These are phyloP conservation scores for Benincasa hispida DNA, from an alignment of 306 rosid species.

Conservation along the genomic window DNA sequence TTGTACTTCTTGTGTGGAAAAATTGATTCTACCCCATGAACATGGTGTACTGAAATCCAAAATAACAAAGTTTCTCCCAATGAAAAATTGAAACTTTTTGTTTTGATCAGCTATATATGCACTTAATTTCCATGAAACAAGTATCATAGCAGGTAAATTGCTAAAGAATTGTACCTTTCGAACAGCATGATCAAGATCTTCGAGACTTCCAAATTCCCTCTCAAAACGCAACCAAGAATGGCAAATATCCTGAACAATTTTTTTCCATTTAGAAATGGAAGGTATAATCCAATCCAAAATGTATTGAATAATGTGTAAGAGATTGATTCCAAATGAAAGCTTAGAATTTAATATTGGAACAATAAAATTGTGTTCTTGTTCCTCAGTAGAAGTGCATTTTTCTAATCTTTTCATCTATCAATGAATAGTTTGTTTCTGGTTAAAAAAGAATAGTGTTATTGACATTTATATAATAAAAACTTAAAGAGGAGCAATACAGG, in stretches of 20 bases:
- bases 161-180: slow-evolving; percentile 45
- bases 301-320: slow-evolving; percentile 13
- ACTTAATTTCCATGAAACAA: background rate
- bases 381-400: background rate
- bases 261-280: slow-evolving; percentile 43
- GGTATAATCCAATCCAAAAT: slow-evolving; percentile 60
- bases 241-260: slow-evolving; percentile 96
- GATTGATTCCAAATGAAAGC: background rate
- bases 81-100: background rate
- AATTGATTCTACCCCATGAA: background rate
- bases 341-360: background rate
- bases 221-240: slow-evolving; percentile 79
- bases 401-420: background rate
- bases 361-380: background rate
- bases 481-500: background rate
- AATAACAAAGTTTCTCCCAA: background rate
- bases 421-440: background rate
- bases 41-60: background rate
- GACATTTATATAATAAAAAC: background rate
- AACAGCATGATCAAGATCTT: slow-evolving; percentile 66
- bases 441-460: background rate
- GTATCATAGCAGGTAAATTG: background rate
- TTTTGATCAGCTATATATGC: background rate
- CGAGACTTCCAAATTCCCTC: slow-evolving; percentile 73
- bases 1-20: background rate